phyloP scores from a whole-genome alignment of 1,284 basidiomycete genomes.

The Melampsora medusae region DNA sequence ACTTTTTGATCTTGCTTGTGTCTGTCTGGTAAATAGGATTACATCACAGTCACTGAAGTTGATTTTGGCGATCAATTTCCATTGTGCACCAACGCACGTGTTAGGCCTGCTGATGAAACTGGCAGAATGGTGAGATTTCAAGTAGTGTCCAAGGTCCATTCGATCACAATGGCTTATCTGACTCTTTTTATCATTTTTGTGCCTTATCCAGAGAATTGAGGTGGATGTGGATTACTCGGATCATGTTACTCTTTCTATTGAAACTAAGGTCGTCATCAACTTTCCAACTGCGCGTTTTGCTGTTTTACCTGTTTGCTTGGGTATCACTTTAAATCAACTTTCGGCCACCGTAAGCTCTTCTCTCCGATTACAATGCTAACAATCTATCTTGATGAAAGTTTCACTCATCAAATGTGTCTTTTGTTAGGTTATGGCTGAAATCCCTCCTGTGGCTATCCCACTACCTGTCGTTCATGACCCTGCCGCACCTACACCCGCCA shows the following conservation, averaged over 20 bases:
- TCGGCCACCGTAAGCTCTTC: slow-evolving; percentile 58
- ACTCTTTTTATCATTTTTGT: slow-evolving; percentile 3
- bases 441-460: slow-evolving; percentile 49
- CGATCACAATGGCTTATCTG: neutral
- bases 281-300: slow-evolving; percentile 62
- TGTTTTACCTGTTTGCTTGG: slow-evolving; percentile 61
- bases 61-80: slow-evolving; percentile 61
- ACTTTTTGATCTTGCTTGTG: neutral
- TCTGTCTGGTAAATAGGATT: slow-evolving; percentile 54
- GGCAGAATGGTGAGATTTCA: slow-evolving; percentile 57
- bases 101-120: slow-evolving; percentile 60
- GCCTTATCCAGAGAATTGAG: slow-evolving; percentile 57
- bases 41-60: slow-evolving; percentile 61
- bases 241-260: slow-evolving; percentile 59
- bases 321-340: slow-evolving; percentile 60
- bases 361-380: slow-evolving; percentile 17
- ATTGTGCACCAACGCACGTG: slow-evolving; percentile 59
- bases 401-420: slow-evolving; percentile 51
- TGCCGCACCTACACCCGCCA: slow-evolving; percentile 56
- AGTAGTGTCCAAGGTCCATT: neutral
- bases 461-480: slow-evolving; percentile 45
- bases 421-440: slow-evolving; percentile 43
- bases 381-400: slow-evolving; percentile 44
- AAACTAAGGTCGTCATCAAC: slow-evolving; percentile 62
- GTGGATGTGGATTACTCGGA: slow-evolving; percentile 62